Conservation (phyloP, 2,329 filamentous ascomycete genomes). For the Talaromyces pinophilus region DNA sequence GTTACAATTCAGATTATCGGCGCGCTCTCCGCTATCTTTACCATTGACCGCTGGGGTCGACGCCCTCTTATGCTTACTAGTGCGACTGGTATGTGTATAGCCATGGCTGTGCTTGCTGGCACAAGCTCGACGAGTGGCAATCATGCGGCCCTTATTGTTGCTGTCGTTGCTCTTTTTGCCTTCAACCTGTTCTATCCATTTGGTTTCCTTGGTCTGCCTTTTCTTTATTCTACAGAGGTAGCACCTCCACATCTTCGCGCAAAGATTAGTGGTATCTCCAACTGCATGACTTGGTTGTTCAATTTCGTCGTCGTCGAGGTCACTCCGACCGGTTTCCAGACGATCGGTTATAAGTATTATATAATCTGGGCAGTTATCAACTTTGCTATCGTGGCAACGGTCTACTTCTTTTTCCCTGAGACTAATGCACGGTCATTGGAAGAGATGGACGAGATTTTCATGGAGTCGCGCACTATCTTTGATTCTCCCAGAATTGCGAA, state of each 20-base stretch:
- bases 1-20: slow-evolving; percentile 60
- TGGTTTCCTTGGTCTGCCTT: slow-evolving; percentile 23
- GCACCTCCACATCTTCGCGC: slow-evolving; percentile 31
- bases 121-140: slow-evolving; percentile 24
- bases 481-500: slow-evolving; percentile 32
- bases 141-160: slow-evolving; percentile 20
- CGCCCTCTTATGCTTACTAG: slow-evolving; percentile 56
- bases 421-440: slow-evolving; percentile 43
- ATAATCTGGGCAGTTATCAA: slow-evolving; percentile 49
- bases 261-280: slow-evolving; percentile 59
- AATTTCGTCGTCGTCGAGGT: slow-evolving; percentile 42
- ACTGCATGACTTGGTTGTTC: slow-evolving; percentile 46
- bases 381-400: slow-evolving; percentile 26
- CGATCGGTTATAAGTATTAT: slow-evolving; percentile 52
- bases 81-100: slow-evolving; percentile 55
- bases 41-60: slow-evolving; percentile 55
- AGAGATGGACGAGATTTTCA: slow-evolving; percentile 45
- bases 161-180: slow-evolving; percentile 19
- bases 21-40: slow-evolving; percentile 53
- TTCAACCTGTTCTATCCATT: slow-evolving; percentile 25
- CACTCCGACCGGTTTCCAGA: slow-evolving; percentile 41
- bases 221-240: slow-evolving; percentile 24
- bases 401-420: slow-evolving; percentile 45
- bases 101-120: slow-evolving; percentile 49
- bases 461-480: slow-evolving; percentile 34